Base-by-base conservation (phyloP, 495 filamentous ascomycete genomes). In the Aspergillus taichungensis region DNA sequence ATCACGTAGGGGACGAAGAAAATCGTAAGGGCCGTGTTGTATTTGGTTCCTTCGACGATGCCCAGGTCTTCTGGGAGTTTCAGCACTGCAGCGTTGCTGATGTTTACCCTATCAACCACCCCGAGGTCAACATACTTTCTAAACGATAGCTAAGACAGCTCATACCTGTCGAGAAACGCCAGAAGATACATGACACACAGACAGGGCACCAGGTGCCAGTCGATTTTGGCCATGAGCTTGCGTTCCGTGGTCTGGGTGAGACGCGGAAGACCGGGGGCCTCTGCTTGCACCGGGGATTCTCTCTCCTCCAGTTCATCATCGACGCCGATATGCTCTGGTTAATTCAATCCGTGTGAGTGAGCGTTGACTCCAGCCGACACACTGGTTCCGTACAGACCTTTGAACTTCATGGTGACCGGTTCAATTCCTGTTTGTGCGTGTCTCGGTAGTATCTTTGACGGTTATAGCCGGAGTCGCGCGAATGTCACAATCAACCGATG, bases 1-100 rank as follows among this genome's bases (percentile, higher is more conserved):
- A 91, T 50, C 50, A 94, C 76, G 59, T 95, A 97, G 0, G 91
- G 89, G 0, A 96, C 80, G 66, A 95, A 98, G 74, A 96, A 95
- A 51, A 94, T 91, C 14, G 79, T 80, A 47, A 94, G 66, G 0
- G 84, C 86, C 10, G 77, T 84, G 64, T 91, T 92, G 63, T 83
- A 90, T 54, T 85, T 75, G 9, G 73, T 73, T 24, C 69, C 70
- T 0, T 50, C 49, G 13, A 45, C 57, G 13, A 95, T 73, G 12
- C 71, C 33, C 9, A 92, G 64, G 33, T 94, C 84, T 8, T 68
- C 51, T 40, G 73, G 72, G n/a, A 91, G 70, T 36, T 78, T 77
- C 30, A 78, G 73, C 39, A 79, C 62, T 13, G 71, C 73, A 1
- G 79, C 78, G 60, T 89, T 87, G 52, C 75, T 77, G 53, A 82